Conservation (phyloP, 2,329 filamentous ascomycete genomes). For the Arthroderma sp. region DNA sequence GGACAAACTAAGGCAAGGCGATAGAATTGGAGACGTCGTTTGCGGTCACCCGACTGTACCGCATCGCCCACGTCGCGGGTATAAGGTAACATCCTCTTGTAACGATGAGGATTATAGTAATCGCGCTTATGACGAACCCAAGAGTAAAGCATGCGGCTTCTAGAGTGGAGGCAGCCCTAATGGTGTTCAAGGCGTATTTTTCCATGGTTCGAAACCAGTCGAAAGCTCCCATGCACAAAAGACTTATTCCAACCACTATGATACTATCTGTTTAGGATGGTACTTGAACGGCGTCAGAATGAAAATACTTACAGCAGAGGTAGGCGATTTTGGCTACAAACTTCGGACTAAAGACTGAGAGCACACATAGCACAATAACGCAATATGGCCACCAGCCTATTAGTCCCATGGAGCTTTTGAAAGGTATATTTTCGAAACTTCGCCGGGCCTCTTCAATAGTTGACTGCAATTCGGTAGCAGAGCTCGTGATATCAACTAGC, state of each 20-base stretch:
- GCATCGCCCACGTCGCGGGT: not conserved
- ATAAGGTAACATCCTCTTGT: not conserved
- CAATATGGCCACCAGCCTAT: conserved; percentile 6
- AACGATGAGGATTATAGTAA: not conserved
- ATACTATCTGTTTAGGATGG: not conserved
- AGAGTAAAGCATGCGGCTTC: not conserved
- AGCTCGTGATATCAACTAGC: conserved; percentile 13
- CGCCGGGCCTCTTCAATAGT: conserved; percentile 12
- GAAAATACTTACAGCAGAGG: conserved; percentile 1
- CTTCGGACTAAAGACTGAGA: conserved; percentile 3
- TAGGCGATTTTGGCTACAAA: not conserved
- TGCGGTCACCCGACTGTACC: no score
- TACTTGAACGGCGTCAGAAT: not conserved
- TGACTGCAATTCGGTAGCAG: conserved; percentile 13
- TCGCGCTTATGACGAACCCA: conserved; percentile 1
- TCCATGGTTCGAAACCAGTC: not conserved
- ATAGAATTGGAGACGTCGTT: no score
- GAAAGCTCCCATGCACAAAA: not conserved
- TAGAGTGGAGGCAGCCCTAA: not conserved
- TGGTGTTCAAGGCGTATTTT: not conserved
- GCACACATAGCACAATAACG: conserved; percentile 4
- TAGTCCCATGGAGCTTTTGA: conserved; percentile 7
- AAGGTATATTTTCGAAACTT: conserved; percentile 8
- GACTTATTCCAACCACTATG: not conserved
- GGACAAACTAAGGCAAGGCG: no score